Base-by-base conservation (phyloP, 1,284 basidiomycete genomes). In the Anthracocystis setariae region DNA sequence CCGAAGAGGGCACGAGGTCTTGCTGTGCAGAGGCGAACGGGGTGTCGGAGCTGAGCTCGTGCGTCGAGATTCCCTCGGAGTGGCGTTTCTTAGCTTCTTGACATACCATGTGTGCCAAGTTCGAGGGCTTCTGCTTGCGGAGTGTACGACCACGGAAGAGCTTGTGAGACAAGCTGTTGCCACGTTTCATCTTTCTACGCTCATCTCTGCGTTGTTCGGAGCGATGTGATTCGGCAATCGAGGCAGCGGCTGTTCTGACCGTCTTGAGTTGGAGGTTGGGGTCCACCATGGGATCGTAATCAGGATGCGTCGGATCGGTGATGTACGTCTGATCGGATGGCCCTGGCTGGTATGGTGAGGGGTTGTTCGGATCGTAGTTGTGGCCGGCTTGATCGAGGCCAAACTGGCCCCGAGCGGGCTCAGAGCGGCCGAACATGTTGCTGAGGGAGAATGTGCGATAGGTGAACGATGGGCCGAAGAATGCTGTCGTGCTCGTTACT, bases 211-310 rank as follows among this genome's bases (percentile, higher is more conserved):
- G 60, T 23, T 69, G 66, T 44, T 79, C 77, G 23, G 76, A 78
- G 29, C 76, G 71, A 50, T 79, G 76, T 13, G 74, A 76, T 46
- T 79, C 77, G 29, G 77, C 77, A 27, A 79, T 79, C 37, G 76
- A 78, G 17, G 74, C 77, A 27, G 77, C 77, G 8, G 77, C 77
- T n/a, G 77, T 79, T n/a, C 77, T 58, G 39, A 79, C 77, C 10
- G 74, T 78, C 52, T 69, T 68, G 43, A 79, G 73, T 60, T 79
- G 77, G 10, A 78, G 71, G 29, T 78, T 74, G 24, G 77, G 77
- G 38, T 79, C 77, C 12, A 79, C 70, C 53, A 73, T 71, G 8
- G 77, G 77, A 35, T 78, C 77, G 50, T 79, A 79, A 40, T 79
- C 76, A 20, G 76, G 76, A 60, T 79, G 76, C 3, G 71, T 64